A percentile compares a stretch with the other conserved stretches of the same genome.
phyloP scores from a whole-genome alignment of 2,329 filamentous ascomycete species.

The Macrophomina pseudophaseolina region DNA sequence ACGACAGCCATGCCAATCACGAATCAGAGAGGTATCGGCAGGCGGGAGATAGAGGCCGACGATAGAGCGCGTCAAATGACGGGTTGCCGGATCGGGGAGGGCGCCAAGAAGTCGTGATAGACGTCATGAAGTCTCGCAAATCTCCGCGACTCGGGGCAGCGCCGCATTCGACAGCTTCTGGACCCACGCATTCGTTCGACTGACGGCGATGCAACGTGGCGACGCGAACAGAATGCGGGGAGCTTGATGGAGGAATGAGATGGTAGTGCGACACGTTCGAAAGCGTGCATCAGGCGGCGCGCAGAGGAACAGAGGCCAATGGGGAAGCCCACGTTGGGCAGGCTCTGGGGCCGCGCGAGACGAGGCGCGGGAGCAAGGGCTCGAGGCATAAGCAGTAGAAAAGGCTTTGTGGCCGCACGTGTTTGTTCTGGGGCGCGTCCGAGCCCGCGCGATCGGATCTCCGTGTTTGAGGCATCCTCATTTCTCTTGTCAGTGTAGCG shows the following conservation, averaged over 20 bases:
- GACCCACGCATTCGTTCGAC: neutral
- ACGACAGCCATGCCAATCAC: slow-evolving; percentile 7
- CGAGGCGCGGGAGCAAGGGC: slow-evolving; percentile 1
- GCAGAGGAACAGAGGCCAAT: neutral
- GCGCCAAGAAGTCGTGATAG: slow-evolving; percentile 17
- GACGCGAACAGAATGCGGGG: neutral
- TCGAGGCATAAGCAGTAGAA: neutral
- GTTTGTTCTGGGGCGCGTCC: neutral
- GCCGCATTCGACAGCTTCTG: neutral
- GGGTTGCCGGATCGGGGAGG: slow-evolving; percentile 10
- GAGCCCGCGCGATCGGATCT: neutral
- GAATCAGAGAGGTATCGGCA: neutral
- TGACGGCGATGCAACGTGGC: neutral
- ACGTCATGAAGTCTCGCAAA: slow-evolving; percentile 18
- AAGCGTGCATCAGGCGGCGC: neutral
- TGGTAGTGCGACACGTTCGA: neutral
- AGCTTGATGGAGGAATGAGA: neutral
- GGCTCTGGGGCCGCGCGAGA: neutral
- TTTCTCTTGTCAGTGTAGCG: neutral
- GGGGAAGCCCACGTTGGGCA: slow-evolving; percentile 2
- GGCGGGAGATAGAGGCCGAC: neutral
- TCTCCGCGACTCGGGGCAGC: slow-evolving; percentile 12
- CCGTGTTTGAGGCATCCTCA: neutral
- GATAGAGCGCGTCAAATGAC: slow-evolving; percentile 6
- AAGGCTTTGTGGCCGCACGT: neutral